A percentile compares a stretch with the other conserved stretches of the same genome.
phyloP scores from a whole-genome alignment of 2,329 filamentous ascomycete genomes.

The Sphaerostilbella broomeana region DNA sequence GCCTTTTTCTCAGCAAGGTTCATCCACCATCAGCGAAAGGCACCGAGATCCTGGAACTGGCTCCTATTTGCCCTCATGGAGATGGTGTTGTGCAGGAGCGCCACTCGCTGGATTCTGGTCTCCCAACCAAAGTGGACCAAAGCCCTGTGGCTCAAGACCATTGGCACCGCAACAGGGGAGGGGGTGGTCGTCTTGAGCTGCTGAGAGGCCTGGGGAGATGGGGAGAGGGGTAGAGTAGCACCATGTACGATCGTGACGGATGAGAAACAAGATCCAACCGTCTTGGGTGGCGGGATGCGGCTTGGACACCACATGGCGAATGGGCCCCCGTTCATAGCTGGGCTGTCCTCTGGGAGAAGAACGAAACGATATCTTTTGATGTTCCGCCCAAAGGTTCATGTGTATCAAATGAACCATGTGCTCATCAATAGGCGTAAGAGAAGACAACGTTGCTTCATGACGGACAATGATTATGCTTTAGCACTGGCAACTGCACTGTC shows the following conservation, averaged over 20 bases:
- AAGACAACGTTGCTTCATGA: no score
- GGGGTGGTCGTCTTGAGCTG: conserved; percentile 7
- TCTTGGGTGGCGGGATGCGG: conserved; percentile 7
- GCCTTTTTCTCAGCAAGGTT: conserved; percentile 25
- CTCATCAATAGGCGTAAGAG: no score
- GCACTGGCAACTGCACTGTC: no score
- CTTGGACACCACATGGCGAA: conserved; percentile 14
- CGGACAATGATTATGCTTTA: no score
- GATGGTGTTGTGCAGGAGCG: conserved; percentile 22
- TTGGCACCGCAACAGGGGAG: conserved; percentile 12
- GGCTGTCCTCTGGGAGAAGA: no score
- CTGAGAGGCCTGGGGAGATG: conserved; percentile 10
- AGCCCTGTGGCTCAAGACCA: conserved; percentile 15
- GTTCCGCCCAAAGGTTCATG: background rate
- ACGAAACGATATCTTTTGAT: no score
- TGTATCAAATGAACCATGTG: no score
- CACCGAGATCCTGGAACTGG: conserved; percentile 24
- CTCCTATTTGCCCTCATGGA: conserved; percentile 22
- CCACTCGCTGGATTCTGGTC: conserved; percentile 17
- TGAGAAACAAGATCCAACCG: conserved; percentile 14
- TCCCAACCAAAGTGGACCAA: conserved; percentile 15
- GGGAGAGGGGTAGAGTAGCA: conserved; percentile 10
- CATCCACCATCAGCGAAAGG: conserved; percentile 18
- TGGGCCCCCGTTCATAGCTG: no score
- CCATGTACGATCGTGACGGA: conserved; percentile 13